A percentile compares a stretch with the other conserved stretches of the same genome.
Conservation (phyloP, 2,329 filamentous ascomycete genomes). For the Harringtonia lauricola region DNA sequence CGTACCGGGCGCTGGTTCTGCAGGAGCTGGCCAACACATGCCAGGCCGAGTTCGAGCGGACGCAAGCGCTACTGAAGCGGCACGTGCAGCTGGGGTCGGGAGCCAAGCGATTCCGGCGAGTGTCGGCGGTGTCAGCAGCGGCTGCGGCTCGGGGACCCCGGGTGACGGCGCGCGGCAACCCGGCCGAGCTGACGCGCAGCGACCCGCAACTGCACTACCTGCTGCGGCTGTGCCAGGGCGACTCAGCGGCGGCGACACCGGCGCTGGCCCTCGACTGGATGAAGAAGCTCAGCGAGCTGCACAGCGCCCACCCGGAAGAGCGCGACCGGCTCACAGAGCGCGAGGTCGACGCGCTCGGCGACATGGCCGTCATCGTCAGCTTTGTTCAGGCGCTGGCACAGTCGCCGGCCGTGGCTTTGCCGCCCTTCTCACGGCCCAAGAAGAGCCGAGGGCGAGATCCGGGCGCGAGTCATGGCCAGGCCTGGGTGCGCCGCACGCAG, state of each 20-base stretch:
- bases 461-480: no score
- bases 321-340: constrained; percentile 21
- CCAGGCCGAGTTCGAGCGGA: constrained; percentile 29
- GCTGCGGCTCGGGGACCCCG: no score
- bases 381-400: constrained; percentile 31
- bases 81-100: constrained; percentile 22
- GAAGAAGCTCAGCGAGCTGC: constrained; percentile 26
- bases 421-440: constrained; percentile 26
- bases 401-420: constrained; percentile 20
- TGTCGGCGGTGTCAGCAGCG: constrained; percentile 22
- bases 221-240: constrained; percentile 30
- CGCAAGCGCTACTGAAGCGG: constrained; percentile 28
- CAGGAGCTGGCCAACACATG: constrained; percentile 35
- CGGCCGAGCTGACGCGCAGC: constrained; percentile 23
- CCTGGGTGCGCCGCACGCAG: constrained; percentile 21
- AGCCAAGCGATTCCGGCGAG: constrained; percentile 29
- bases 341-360: constrained; percentile 23
- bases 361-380: constrained; percentile 24
- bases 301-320: constrained; percentile 20
- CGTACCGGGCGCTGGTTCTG: constrained; percentile 22
- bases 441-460: no score
- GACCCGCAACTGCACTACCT: constrained; percentile 31
- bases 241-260: constrained; percentile 23
- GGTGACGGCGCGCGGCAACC: constrained; percentile 32
- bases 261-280: constrained; percentile 27